Evolutionary conservation across 2,329 filamentous ascomycete genomes (phyloP).

Genomic region (Colletotrichum theobromicola): DNA sequence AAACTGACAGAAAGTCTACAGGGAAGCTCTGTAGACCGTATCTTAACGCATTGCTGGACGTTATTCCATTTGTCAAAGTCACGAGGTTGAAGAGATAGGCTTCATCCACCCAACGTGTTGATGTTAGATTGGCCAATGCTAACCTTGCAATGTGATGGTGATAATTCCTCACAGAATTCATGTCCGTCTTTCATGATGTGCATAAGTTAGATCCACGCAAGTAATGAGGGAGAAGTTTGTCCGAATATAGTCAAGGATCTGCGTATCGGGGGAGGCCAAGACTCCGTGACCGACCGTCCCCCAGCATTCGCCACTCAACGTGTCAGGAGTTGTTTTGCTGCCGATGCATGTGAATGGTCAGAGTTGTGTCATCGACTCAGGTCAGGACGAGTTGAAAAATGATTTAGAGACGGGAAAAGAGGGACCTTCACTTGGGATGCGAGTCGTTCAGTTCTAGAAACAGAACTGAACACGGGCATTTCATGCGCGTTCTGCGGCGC

Average conservation of each 20-base stretch:
- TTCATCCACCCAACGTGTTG: neutral
- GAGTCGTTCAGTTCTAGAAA: neutral
- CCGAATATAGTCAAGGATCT: neutral
- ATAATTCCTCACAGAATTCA: neutral
- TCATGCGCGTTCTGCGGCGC: neutral
- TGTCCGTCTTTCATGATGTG: neutral
- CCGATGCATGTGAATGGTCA: neutral
- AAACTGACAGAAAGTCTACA: neutral
- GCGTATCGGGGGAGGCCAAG: neutral
- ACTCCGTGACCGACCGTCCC: neutral
- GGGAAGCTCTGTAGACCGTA: neutral
- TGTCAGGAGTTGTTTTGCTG: neutral
- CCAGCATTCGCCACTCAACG: neutral
- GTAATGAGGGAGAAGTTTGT: neutral
- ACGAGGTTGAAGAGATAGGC: neutral
- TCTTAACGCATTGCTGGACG: neutral
- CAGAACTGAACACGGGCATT: neutral
- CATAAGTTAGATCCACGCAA: neutral
- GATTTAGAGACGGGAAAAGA: neutral
- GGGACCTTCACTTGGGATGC: neutral
- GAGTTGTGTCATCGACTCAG: neutral
- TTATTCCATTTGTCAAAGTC: neutral
- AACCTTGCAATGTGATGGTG: neutral
- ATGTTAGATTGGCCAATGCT: neutral
- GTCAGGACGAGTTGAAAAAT: neutral